Evolutionary conservation across 345 rosid species (phyloP), one percentile per base, ranked within the genome.

Genomic region (Citrus inodora): DNA sequence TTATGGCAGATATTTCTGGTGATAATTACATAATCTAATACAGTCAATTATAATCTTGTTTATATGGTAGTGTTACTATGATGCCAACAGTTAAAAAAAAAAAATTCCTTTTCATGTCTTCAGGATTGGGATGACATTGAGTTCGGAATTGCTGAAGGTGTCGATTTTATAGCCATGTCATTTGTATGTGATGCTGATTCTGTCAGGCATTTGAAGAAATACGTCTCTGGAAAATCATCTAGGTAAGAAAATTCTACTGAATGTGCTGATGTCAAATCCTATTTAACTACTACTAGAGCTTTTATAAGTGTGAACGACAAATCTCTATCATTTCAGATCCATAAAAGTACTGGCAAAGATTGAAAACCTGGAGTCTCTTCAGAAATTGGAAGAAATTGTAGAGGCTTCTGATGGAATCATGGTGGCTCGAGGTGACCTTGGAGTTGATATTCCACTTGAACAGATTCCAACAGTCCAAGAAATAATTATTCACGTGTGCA

Each of bases 361-460:
- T 51, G 96, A 92, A 85, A 90, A 87, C 86, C 80, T 88, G 79
- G 92, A 88, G 78, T 89, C 93, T 40, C 88, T 92, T 68, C 88
- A 80, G 69, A 88, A 89, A 21, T 71, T 92, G 77, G 87, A 86
- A 82, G 90, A 90, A 69, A 92, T 92, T 59, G 80, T 92, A 2
- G 81, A 86, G 76, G 91, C 92, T 75, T 92, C 92, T 13, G 96
- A 92, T 83, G 93, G 96, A 55, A 85, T 88, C 58, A 87, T 92
- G 93, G 90, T 90, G 56, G 96, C 96, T 78, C 85, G 96, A 48
- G 96, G 93, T 46, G 96, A 92, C 76, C 92, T 92, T 62, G 96
- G 93, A 32, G 96, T 89, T n/a, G 92, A 92, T 70, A 85, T 90
- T 72, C 92, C 92, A 37, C 88, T 90, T 21, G 96, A 92, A 80